Evolutionary conservation across 805 yeast species (phyloP), one percentile per base, ranked within the genome.

Genomic region (Myxozyma neglecta): DNA sequence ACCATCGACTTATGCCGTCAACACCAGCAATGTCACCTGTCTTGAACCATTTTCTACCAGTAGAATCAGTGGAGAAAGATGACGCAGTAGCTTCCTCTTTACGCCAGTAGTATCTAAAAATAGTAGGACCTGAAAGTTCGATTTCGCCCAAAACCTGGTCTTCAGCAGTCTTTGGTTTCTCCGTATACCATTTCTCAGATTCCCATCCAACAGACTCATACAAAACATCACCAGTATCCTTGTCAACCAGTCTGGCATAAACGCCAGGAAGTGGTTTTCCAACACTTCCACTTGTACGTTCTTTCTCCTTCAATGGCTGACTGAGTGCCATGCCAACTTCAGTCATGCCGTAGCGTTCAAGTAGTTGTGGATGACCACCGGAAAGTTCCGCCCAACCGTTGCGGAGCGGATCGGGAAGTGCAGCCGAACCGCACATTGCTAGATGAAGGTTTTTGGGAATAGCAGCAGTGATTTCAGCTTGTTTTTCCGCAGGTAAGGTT

Each of bases 1-100:
- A 75, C 47, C 84, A 70, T 56, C 81, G 74, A 2, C 87, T 86
- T 0, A 71, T 69, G 1, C 64, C 63, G 37, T 77, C 78, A 45
- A 83, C 73, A 14, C 74, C 71, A 11, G 83, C 87, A 68, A 84
- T 79, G 68, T 84, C 88, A 35, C 88, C 88, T 4, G 87, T 83
- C 47, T 74, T 71, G 71, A 83, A 83, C 85, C 86, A 84, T 9
- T 76, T 67, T 6, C 45, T 37, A 16, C 71, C 70, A 24, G 39
- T 48, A 9, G 37, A 56, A 32, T 79, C 82, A 16, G 77, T 72
- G 52, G 75, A 79, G 57, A 84, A 74, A 1, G 79, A 74, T 65
- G 77, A 77, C 6, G 59, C 71, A 3, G 85, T 81, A 50, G 82
- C 85, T 53, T 79, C 80, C 6, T 74, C 74, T 63, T 81, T 77